Evolutionary conservation across 2,329 filamentous ascomycete species (phyloP), one percentile per base, ranked within the genome.

Genomic region (Aspergillus neoniger): DNA sequence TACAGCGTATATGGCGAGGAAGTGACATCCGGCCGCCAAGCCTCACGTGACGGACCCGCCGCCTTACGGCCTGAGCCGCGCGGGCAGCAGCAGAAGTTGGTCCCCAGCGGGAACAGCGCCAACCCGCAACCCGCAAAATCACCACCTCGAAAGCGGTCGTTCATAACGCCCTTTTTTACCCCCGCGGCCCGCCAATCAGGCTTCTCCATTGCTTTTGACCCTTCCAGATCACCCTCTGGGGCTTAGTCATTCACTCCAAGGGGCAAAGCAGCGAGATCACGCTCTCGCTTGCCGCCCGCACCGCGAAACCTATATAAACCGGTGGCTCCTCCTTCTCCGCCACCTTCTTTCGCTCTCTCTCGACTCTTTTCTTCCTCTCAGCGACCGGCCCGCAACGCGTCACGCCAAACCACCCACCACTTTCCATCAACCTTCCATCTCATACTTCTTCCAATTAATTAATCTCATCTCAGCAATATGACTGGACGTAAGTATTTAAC

Each of bases 401-500:
- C 62, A 62, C 59, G 54, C 57, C 47, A 55, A 55, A 49, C 38
- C 44, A 36, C 56, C 47, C 38, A 47, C 50, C 41, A 49, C 64
- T 3, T 63, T 65, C 53, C 63, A 70, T 70, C 67, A 43, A 61
- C 39, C 39, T 50, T 59, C 25, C 48, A 67, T 67, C 61, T 23
- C 54, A 39, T 59, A 55, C 58, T 57, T 61, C 44, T 52, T 25
- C 56, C 36, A 61, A 30, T 36, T 12, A 36, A 36, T 36, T 36
- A 36, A 36, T 36, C 32, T 15, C 32, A 36, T 36, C 32, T 36
- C 32, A 36, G 62, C 68, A 76, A 62, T 55, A 77, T 77, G 76
- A 75, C 76, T 74, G 76, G 76, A 76, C 76, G 76, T 77, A 70
- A 74, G 76, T 77, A 65, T 57, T 55, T 19, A 57, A 3, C 39